Conservation (phyloP, 2,329 filamentous ascomycete species). For the Epichloe glyceriae region DNA sequence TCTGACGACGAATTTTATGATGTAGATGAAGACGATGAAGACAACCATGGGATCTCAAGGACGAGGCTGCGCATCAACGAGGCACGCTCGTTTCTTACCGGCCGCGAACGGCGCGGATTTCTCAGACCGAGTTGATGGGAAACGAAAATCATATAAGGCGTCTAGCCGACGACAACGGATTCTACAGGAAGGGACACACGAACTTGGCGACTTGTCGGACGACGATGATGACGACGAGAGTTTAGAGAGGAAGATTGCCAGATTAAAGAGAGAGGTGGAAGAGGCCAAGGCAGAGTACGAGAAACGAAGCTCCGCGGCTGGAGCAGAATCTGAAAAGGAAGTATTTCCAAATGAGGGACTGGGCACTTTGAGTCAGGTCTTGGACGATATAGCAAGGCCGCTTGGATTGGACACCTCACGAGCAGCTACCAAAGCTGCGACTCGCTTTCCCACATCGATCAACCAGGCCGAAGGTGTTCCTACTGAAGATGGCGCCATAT, state of each 20-base stretch:
- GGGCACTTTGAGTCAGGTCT: slow-evolving; percentile 54
- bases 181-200: slow-evolving; percentile 48
- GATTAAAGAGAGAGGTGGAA: slow-evolving; percentile 71
- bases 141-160: slow-evolving; percentile 71
- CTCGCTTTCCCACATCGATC: slow-evolving; percentile 5
- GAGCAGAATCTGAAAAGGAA: slow-evolving; percentile 37
- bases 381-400: slow-evolving; percentile 49
- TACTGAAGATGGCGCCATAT: slow-evolving; percentile 31
- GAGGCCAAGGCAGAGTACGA: slow-evolving; percentile 54
- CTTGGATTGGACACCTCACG: slow-evolving; percentile 7
- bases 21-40: slow-evolving; percentile 51
- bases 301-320: slow-evolving; percentile 35
- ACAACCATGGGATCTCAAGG: slow-evolving; percentile 54
- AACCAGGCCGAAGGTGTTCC: slow-evolving; percentile 12
- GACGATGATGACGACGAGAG: slow-evolving; percentile 62
- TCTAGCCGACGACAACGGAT: slow-evolving; percentile 54
- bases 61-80: slow-evolving; percentile 63
- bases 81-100: slow-evolving; percentile 67
- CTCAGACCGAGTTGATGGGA: slow-evolving; percentile 73
- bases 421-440: slow-evolving; percentile 6
- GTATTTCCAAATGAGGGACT: slow-evolving; percentile 25
- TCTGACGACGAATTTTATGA: slow-evolving; percentile 52
- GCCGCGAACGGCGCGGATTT: slow-evolving; percentile 69
- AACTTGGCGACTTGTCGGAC: slow-evolving; percentile 64
- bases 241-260: slow-evolving; percentile 64